Evolutionary conservation across 2,329 filamentous ascomycete species (phyloP).

Genomic region (Fusarium udum): DNA sequence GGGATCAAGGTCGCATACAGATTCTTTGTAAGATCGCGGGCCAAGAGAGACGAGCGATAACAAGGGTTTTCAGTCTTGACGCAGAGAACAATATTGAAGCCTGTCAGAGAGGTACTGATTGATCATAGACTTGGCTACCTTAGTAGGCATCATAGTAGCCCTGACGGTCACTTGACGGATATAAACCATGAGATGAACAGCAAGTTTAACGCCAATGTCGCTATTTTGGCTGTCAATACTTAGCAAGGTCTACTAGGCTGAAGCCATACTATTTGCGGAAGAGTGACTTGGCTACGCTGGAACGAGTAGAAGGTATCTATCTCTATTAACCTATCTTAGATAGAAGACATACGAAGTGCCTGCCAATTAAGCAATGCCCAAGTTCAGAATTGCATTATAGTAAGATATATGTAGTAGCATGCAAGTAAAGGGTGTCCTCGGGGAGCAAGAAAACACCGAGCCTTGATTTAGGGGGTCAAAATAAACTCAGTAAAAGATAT

Average conservation of each 20-base stretch:
- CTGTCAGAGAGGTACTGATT: background rate
- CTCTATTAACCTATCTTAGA: background rate
- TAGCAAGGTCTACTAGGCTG: background rate
- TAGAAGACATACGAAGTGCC: background rate
- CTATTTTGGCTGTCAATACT: background rate
- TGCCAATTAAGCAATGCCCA: background rate
- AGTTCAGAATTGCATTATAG: background rate
- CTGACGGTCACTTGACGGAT: conserved; percentile 1
- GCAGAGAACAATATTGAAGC: background rate
- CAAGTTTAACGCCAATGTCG: background rate
- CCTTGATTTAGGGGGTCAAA: too few relatives aligned
- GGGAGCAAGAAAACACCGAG: too few relatives aligned
- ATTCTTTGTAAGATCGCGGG: background rate
- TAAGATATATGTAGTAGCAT: background rate
- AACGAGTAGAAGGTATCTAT: background rate
- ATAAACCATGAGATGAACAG: background rate
- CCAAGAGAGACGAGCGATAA: background rate
- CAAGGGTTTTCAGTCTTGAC: background rate
- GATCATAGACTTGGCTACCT: background rate
- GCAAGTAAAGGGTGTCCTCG: background rate
- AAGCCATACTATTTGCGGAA: conserved; percentile 3
- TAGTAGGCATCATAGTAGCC: background rate
- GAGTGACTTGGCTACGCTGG: background rate
- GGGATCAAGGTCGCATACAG: background rate
- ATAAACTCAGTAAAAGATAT: too few relatives aligned